A percentile compares a stretch with the other conserved stretches of the same genome.
Evolutionary conservation across 345 rosid species (phyloP).

Genomic region (Citrus medica): DNA sequence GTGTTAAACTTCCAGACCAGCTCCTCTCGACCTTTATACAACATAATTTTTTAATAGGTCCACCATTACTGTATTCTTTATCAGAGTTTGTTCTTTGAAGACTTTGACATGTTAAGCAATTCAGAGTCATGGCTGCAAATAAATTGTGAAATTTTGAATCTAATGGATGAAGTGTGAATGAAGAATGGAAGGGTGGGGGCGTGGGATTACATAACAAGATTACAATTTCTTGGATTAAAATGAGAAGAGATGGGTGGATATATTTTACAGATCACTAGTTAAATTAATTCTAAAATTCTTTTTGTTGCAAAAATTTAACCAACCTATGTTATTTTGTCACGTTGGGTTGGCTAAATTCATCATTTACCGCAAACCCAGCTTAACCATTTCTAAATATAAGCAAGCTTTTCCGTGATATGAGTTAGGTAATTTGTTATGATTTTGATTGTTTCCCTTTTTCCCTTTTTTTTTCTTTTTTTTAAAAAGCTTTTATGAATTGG

Average conservation of each 20-base stretch:
- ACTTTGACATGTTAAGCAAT: conserved; percentile 56
- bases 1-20: conserved; percentile 40
- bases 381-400: conserved; percentile 11
- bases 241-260: not conserved
- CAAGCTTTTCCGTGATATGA: not conserved
- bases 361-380: conserved; percentile 21
- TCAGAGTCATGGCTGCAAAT: conserved; percentile 46
- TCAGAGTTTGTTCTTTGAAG: conserved; percentile 32
- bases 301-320: not conserved
- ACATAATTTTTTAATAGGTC: not conserved
- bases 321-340: not conserved
- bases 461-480: no score
- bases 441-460: no score
- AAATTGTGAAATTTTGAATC: not conserved
- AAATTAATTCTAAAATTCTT: not conserved
- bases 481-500: no score
- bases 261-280: not conserved
- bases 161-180: not conserved
- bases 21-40: conserved; percentile 31
- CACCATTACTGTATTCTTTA: conserved; percentile 2
- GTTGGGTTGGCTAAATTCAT: not conserved
- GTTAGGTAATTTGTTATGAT: not conserved
- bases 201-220: not conserved
- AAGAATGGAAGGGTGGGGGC: not conserved
- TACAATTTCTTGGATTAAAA: not conserved